Evolutionary conservation across 2,329 filamentous ascomycete genomes (phyloP).

Genomic region (Claviceps capensis): DNA sequence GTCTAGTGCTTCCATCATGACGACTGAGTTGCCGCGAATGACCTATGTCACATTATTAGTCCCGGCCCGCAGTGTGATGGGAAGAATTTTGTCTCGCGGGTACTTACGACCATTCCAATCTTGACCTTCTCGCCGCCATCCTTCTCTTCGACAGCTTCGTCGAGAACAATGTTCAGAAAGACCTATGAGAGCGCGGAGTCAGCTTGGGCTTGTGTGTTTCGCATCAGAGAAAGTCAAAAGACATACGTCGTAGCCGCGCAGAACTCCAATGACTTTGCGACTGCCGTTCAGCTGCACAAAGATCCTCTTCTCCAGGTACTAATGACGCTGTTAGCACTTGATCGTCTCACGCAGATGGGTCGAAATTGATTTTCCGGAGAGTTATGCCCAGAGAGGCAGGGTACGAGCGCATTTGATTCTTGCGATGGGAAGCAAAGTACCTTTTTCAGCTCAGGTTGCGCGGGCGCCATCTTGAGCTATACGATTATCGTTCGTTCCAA

Average conservation of each 20-base stretch:
- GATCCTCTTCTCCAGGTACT: conserved; percentile 99
- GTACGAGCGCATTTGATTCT: not conserved
- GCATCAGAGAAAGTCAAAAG: not conserved
- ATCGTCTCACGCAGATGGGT: not conserved
- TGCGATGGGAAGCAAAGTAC: conserved; percentile 31
- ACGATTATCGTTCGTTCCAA: not conserved
- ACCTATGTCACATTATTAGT: conserved; percentile 37
- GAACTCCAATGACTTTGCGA: conserved; percentile 87
- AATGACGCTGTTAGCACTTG: conserved; percentile 13
- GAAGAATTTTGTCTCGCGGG: not conserved
- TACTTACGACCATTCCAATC: conserved; percentile 80
- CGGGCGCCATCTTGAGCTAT: conserved; percentile 74
- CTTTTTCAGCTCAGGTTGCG: conserved; percentile 98
- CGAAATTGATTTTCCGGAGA: not conserved
- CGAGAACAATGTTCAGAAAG: conserved; percentile 94
- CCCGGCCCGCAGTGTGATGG: not conserved
- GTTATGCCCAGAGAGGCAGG: not conserved
- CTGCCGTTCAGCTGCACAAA: conserved; percentile 97
- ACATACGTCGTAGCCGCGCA: conserved; percentile 90
- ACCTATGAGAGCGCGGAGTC: conserved; percentile 42
- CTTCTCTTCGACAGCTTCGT: conserved; percentile 94
- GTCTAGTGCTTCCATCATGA: conserved; percentile 83
- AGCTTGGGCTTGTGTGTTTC: not conserved
- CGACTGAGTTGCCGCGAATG: conserved; percentile 93
- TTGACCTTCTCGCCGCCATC: conserved; percentile 77